Evolutionary conservation across 192 early-diverging fungal species (phyloP).

Genomic region (Rhizophagus clarus): DNA sequence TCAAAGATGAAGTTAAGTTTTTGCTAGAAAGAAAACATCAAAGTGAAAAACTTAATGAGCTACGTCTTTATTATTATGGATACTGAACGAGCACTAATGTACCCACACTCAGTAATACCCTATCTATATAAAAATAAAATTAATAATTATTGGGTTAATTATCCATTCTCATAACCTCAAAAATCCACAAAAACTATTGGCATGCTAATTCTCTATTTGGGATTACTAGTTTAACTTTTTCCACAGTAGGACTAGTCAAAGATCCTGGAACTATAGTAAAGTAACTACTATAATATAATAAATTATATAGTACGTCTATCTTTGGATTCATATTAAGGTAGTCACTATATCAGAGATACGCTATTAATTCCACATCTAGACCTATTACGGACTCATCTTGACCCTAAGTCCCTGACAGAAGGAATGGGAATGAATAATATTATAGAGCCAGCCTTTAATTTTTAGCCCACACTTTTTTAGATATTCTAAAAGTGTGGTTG

Average conservation of each 20-base stretch:
- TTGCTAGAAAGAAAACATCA: background rate
- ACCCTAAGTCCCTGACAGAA: no score
- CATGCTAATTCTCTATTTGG: no score
- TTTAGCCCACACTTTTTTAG: background rate
- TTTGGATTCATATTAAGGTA: background rate
- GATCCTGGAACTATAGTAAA: background rate
- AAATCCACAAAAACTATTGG: no score
- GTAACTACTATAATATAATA: background rate
- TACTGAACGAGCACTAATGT: slow-evolving; percentile 3
- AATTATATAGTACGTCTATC: background rate
- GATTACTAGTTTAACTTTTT: background rate
- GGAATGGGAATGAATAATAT: background rate
- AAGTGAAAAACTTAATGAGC: background rate
- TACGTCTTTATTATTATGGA: background rate
- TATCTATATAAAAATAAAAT: background rate
- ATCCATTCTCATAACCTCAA: no score
- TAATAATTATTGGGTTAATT: slow-evolving; percentile 17
- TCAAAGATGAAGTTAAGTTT: slow-evolving; percentile 1
- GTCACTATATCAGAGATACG: background rate
- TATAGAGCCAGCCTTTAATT: background rate
- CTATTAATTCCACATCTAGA: background rate
- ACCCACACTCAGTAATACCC: slow-evolving; percentile 13
- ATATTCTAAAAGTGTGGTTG: background rate
- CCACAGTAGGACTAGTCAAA: background rate
- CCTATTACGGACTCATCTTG: no score